A percentile compares a stretch with the other conserved stretches of the same genome.
Evolutionary conservation across 495 filamentous ascomycete species (phyloP).

Genomic region (Penicillium coffeae): DNA sequence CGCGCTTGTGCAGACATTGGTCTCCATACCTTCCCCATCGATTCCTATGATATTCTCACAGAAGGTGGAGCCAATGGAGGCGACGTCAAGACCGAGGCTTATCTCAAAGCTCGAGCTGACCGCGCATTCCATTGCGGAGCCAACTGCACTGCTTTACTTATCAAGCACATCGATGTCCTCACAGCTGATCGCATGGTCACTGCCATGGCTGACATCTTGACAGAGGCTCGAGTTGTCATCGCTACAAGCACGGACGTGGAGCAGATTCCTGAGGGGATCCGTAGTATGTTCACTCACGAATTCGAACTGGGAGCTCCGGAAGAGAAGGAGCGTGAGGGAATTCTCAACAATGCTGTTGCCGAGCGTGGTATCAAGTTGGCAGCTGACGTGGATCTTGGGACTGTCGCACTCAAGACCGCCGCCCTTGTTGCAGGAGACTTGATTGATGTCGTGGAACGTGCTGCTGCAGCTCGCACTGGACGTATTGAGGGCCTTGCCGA

Average conservation of each 20-base stretch:
- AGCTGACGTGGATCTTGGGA: constrained; percentile 73
- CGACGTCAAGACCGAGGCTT: constrained; percentile 89
- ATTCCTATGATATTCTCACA: constrained; percentile 88
- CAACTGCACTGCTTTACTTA: constrained; percentile 74
- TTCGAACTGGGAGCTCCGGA: constrained; percentile 91
- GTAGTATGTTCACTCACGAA: constrained; percentile 91
- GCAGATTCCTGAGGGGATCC: constrained; percentile 83
- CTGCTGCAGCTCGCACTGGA: constrained; percentile 65
- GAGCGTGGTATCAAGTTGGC: constrained; percentile 69
- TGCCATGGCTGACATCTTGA: constrained; percentile 73
- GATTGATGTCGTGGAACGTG: constrained; percentile 89
- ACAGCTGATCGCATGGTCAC: constrained; percentile 85
- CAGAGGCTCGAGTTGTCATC: constrained; percentile 71
- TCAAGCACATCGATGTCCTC: constrained; percentile 85
- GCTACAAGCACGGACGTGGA: constrained; percentile 94
- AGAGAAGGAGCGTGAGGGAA: constrained; percentile 86
- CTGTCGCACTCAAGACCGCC: constrained; percentile 89
- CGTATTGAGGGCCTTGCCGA: constrained; percentile 69
- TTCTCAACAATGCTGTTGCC: constrained; percentile 71
- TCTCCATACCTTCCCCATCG: constrained; percentile 81
- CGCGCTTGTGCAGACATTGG: constrained; percentile 85
- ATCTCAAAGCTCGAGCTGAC: constrained; percentile 81
- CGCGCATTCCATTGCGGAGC: constrained; percentile 83
- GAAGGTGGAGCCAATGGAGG: constrained; percentile 81
- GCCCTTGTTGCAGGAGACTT: constrained; percentile 92